Percentiles rank a stretch among this genome's conserved stretches.
Conservation (phyloP, 2,329 filamentous ascomycete genomes). For the Monosporascus ibericus region DNA sequence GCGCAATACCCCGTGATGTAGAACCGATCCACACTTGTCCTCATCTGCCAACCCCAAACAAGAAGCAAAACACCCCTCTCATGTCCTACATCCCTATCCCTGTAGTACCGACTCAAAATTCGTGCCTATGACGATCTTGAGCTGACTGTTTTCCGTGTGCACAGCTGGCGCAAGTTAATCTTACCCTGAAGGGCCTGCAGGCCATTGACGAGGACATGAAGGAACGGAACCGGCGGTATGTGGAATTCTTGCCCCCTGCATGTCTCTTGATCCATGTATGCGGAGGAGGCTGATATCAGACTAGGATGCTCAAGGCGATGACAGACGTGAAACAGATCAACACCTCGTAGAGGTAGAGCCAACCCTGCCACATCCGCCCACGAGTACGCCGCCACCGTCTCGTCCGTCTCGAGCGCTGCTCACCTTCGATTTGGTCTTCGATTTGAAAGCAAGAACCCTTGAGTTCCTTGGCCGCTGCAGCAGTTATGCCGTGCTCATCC, state of each 20-base stretch:
- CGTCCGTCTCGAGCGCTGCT: too few relatives aligned
- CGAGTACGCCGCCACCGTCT: too few relatives aligned
- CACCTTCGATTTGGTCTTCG: too few relatives aligned
- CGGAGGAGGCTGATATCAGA: conserved; percentile 9
- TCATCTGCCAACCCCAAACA: conserved; percentile 19
- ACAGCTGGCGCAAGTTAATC: conserved; percentile 38
- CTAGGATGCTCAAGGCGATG: conserved; percentile 31
- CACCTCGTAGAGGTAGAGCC: conserved; percentile 3
- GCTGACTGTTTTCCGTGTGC: conserved; percentile 10
- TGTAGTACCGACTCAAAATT: not conserved
- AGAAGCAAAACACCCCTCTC: conserved; percentile 10
- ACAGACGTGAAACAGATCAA: conserved; percentile 17
- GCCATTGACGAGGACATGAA: conserved; percentile 51
- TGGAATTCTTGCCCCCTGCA: conserved; percentile 1
- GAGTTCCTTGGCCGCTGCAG: not conserved
- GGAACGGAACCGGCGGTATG: conserved; percentile 43
- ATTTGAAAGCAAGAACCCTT: too few relatives aligned
- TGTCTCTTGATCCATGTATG: not conserved
- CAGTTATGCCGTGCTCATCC: not conserved
- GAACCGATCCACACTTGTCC: conserved; percentile 16
- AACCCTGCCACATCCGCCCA: not conserved
- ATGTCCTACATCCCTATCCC: conserved; percentile 7
- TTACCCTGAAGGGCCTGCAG: conserved; percentile 43
- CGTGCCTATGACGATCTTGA: conserved; percentile 6
- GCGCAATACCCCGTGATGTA: conserved; percentile 46